phyloP scores from a whole-genome alignment of 345 rosid genomes.

The Citropsis articulata region DNA sequence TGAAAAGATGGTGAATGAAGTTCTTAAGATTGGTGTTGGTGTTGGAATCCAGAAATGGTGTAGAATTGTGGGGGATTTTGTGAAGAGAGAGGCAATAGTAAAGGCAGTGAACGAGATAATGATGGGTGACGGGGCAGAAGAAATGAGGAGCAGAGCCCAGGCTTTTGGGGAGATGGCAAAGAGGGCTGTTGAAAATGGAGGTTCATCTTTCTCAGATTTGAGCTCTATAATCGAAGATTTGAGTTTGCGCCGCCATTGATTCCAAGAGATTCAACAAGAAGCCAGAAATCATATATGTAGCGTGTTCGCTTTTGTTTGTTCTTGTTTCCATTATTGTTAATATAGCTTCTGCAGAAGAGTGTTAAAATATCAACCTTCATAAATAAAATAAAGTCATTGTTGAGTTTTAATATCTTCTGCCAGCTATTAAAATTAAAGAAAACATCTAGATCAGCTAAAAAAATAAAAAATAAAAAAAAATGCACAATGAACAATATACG shows the following conservation, averaged over 20 bases:
- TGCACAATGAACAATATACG: too few species aligned
- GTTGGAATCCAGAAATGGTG: conserved; percentile 37
- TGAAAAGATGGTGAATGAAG: conserved; percentile 43
- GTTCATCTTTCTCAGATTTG: conserved; percentile 32
- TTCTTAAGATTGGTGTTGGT: conserved; percentile 33
- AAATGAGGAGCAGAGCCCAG: conserved; percentile 29
- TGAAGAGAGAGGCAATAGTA: conserved; percentile 35
- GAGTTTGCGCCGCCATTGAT: not conserved
- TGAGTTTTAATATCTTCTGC: too few species aligned
- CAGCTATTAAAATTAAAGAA: too few species aligned
- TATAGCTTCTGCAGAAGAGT: too few species aligned
- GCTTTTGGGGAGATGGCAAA: conserved; percentile 22
- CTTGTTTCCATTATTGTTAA: too few species aligned
- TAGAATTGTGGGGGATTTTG: conserved; percentile 22
- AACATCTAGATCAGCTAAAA: too few species aligned
- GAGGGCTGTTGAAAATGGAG: conserved; percentile 33
- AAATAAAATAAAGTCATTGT: too few species aligned
- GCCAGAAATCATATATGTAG: too few species aligned
- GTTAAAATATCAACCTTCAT: too few species aligned
- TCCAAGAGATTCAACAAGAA: too few species aligned
- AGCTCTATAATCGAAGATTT: conserved; percentile 30
- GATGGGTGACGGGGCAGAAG: conserved; percentile 30
- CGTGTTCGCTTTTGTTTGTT: too few species aligned
- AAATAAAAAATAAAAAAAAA: too few species aligned
- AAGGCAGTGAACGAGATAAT: conserved; percentile 36